A percentile compares a stretch with the other conserved stretches of the same genome.
Conservation (phyloP, 805 yeast species). For the Helenozyma rhizophorensis region DNA sequence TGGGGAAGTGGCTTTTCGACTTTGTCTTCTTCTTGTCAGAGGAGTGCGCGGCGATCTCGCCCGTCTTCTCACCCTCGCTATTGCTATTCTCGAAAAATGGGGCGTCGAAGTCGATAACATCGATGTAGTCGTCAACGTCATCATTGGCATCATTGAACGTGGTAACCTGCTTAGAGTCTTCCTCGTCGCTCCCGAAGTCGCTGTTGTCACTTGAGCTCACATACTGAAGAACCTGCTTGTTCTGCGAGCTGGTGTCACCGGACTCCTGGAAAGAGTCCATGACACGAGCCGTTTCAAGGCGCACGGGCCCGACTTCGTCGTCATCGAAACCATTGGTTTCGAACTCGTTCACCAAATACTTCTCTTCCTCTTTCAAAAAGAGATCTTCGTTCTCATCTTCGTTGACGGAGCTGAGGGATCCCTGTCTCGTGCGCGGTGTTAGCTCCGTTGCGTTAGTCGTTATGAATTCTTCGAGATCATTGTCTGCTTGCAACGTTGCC, state of each 20-base stretch:
- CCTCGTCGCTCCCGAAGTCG: constrained; percentile 29
- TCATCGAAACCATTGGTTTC: constrained; percentile 45
- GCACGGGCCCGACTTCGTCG: constrained; percentile 34
- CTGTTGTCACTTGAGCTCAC: constrained; percentile 31
- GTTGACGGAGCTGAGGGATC: constrained; percentile 28
- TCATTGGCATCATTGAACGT: constrained; percentile 22
- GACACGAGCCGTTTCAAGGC: constrained; percentile 11
- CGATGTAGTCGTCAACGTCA: constrained; percentile 40
- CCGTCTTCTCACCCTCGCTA: constrained; percentile 2
- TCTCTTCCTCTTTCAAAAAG: constrained; percentile 41
- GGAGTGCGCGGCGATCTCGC: constrained; percentile 5
- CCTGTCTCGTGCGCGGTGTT: constrained; percentile 16
- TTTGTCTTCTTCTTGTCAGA: constrained; percentile 5
- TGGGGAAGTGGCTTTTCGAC: constrained; percentile 7
- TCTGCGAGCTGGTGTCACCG: constrained; percentile 17
- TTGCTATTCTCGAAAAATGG: constrained; percentile 22
- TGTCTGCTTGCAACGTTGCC: constrained; percentile 45
- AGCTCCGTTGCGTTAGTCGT: constrained; percentile 4
- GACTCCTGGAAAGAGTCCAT: constrained; percentile 13
- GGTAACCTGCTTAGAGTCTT: constrained; percentile 15
- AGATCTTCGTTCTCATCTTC: constrained; percentile 34
- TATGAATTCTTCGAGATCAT: constrained; percentile 37
- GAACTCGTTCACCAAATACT: constrained; percentile 42
- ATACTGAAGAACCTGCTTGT: constrained; percentile 38
- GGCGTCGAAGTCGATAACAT: constrained; percentile 33